A percentile compares a stretch with the other conserved stretches of the same genome.
Evolutionary conservation across 257 asterid species (phyloP).

Genomic region (Mitragyna speciosa): DNA sequence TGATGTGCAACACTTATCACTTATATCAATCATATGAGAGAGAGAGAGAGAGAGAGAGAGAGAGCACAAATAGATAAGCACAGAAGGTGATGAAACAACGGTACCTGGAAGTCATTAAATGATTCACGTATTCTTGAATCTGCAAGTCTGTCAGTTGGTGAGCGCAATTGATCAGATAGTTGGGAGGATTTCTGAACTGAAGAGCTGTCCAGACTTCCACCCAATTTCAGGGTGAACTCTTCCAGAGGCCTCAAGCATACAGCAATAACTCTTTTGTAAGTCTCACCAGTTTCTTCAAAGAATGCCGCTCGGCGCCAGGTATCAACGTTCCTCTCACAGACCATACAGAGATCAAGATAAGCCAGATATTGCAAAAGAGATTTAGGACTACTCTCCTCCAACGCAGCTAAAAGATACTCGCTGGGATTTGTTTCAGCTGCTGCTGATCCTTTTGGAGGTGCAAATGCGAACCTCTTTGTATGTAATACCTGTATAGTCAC

Average conservation of each 20-base stretch:
- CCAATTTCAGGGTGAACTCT: slow-evolving; percentile 54
- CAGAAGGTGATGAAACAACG: neutral
- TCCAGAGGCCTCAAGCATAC: slow-evolving; percentile 75
- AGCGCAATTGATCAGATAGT: slow-evolving; percentile 64
- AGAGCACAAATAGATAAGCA: neutral
- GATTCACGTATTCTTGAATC: slow-evolving; percentile 55
- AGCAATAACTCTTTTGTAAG: slow-evolving; percentile 71
- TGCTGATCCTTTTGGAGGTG: slow-evolving; percentile 97
- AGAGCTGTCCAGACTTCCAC: slow-evolving; percentile 68
- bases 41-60: no score
- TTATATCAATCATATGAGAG: no score
- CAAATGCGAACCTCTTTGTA: slow-evolving; percentile 80
- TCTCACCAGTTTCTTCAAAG: slow-evolving; percentile 91
- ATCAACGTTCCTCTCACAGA: slow-evolving; percentile 84
- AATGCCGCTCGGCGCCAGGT: slow-evolving; percentile 99
- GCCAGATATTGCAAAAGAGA: slow-evolving; percentile 91
- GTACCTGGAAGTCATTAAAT: slow-evolving; percentile 81
- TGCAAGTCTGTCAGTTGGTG: slow-evolving; percentile 62
- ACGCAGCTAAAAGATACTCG: slow-evolving; percentile 65
- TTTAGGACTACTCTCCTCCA: slow-evolving; percentile 79
- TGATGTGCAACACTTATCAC: no score
- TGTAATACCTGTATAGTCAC: slow-evolving; percentile 61
- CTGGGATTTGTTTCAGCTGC: slow-evolving; percentile 98
- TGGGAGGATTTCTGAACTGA: slow-evolving; percentile 56
- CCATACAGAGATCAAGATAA: slow-evolving; percentile 90